Base-by-base conservation (phyloP, 306 rosid species). In the Arachis stenosperma region DNA sequence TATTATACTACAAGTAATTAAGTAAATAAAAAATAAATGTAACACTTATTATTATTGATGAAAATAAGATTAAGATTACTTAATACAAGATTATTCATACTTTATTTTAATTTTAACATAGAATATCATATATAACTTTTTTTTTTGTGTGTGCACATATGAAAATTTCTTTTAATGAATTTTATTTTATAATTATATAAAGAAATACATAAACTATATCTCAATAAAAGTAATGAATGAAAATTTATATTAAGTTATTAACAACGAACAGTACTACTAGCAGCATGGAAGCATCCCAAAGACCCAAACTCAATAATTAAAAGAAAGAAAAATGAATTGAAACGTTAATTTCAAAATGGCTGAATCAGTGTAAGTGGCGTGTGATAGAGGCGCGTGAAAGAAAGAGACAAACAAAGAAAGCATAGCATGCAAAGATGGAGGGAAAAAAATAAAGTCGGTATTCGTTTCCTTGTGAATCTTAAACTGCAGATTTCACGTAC, bases 401-500 rank as follows among this genome's bases (percentile, higher is more conserved):
- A 11, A 52, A 48, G 61, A 33, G 4, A 33, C 4, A 33, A 33
- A 33, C 4, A 33, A 33, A 33, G 37, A 33, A 33, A 33, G 37
- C 37, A 33, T 33, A 33, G 4, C 11, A 6, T 61, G 8, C 12
- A 10, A 50, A 14, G 62, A 12, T 37, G 46, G 48, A 6, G 22
- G 53, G 63, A 22, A 22, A 17, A 12, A 3, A 58, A 7, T 3
- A 58, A 71, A 59, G 17, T 51, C 15, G 12, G 27, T 40, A 69
- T 37, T 15, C 30, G 66, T 50, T 61, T 61, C 5, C 41, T 6
- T 48, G 60, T 42, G 54, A 22, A 58, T 11, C 4, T 42, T 30
- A 11, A 8, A 22, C 9, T 39, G 63, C 10, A 5, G 15, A 70
- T 70, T 43, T 70, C 48, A 75, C 57, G 74, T 74, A 14, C 59